Evolutionary conservation across 225 moss, liverwort and hornwort species (phyloP).

Genomic region (Pleurozium schreberi): DNA sequence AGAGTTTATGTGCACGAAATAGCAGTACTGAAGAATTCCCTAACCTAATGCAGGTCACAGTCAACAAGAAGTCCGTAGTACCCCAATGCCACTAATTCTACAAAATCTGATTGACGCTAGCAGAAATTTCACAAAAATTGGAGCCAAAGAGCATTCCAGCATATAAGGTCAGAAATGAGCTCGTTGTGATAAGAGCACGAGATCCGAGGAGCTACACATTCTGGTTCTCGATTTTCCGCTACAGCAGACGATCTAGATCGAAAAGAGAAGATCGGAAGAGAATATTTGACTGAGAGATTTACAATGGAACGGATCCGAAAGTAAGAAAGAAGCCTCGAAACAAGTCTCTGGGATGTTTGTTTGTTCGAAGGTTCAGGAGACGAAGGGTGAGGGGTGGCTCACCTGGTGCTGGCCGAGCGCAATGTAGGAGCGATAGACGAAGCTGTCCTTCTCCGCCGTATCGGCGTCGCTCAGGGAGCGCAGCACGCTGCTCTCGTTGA

Average conservation of each 20-base stretch:
- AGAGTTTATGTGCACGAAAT: neutral
- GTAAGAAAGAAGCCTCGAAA: neutral
- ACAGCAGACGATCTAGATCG: neutral
- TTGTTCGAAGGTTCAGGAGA: neutral
- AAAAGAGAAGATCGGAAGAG: neutral
- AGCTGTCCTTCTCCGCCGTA: conserved; percentile 53
- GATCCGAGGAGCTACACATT: neutral
- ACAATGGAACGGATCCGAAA: neutral
- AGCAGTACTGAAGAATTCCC: neutral
- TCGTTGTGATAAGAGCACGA: neutral
- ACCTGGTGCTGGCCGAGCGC: conserved; percentile 87
- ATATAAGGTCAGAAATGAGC: neutral
- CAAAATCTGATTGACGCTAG: neutral
- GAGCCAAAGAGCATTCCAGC: neutral
- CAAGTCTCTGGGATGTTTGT: too few species aligned
- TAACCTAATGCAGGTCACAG: neutral
- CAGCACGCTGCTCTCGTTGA: conserved; percentile 77
- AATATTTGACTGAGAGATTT: neutral
- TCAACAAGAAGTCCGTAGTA: too few species aligned
- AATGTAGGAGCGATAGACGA: conserved; percentile 87
- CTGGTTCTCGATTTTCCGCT: neutral
- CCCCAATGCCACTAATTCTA: neutral
- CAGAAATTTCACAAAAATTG: neutral
- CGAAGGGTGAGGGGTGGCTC: neutral
- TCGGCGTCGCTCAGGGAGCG: conserved; percentile 52